Evolutionary conservation across 495 filamentous ascomycete species (phyloP).

Genomic region (Talaromyces trachyspermus): DNA sequence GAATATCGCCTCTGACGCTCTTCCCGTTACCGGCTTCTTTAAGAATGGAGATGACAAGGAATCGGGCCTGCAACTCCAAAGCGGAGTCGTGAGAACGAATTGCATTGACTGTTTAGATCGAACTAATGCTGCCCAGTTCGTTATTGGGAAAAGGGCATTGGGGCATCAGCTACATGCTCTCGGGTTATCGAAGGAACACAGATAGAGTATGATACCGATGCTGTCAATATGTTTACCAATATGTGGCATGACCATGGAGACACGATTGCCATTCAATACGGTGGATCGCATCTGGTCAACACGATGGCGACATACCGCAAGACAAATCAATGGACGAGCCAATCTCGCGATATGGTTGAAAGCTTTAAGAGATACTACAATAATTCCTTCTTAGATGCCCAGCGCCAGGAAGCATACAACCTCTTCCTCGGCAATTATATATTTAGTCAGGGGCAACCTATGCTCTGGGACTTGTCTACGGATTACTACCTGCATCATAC

Average conservation of each 20-base stretch:
- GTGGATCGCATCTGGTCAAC: slow-evolving; percentile 94
- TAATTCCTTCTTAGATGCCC: slow-evolving; percentile 93
- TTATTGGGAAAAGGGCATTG: slow-evolving; percentile 92
- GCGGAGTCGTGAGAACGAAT: slow-evolving; percentile 90
- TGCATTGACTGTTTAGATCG: slow-evolving; percentile 96
- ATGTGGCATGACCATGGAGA: slow-evolving; percentile 97
- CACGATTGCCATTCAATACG: slow-evolving; percentile 95
- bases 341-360: slow-evolving; percentile 97
- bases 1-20: slow-evolving; percentile 75
- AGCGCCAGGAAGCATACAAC: slow-evolving; percentile 96
- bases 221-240: slow-evolving; percentile 89
- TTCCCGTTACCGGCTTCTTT: slow-evolving; percentile 85
- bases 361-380: slow-evolving; percentile 99
- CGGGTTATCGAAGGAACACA: slow-evolving; percentile 74
- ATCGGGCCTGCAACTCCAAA: slow-evolving; percentile 65
- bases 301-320: slow-evolving; percentile 99
- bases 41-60: slow-evolving; percentile 71
- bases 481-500: slow-evolving; percentile 96
- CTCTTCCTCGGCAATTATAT: slow-evolving; percentile 97
- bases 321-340: slow-evolving; percentile 97
- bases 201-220: slow-evolving; percentile 90
- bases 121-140: slow-evolving; percentile 96
- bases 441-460: slow-evolving; percentile 80
- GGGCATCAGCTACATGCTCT: slow-evolving; percentile 90
- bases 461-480: slow-evolving; percentile 94